These are phyloP conservation scores for Thelephora ganbajun DNA, from an alignment of 768 basidiomycete species.

Conservation along the genomic window DNA sequence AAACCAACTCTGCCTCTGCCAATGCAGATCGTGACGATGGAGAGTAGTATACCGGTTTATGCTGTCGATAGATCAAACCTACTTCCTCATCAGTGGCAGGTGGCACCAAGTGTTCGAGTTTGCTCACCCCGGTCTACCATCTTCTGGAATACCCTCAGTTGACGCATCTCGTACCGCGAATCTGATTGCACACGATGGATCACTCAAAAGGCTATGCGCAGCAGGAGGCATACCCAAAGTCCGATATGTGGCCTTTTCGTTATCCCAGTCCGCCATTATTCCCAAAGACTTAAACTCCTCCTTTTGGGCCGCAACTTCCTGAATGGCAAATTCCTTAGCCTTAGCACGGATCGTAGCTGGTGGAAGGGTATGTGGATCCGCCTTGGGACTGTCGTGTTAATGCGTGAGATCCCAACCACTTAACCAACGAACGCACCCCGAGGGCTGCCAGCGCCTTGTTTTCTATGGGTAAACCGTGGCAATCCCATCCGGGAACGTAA, in stretches of 20 bases:
- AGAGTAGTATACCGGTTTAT: conserved; percentile 88
- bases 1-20: conserved; percentile 88
- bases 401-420: background rate
- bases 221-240: conserved; percentile 52
- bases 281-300: conserved; percentile 70
- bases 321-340: conserved; percentile 58
- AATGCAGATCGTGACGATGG: conserved; percentile 89
- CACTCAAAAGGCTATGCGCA: background rate
- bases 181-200: conserved; percentile 30
- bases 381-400: conserved; percentile 18
- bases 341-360: conserved; percentile 50
- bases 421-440: conserved; percentile 30
- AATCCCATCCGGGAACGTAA: conserved; percentile 95
- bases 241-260: conserved; percentile 53
- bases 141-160: conserved; percentile 68
- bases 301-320: conserved; percentile 64
- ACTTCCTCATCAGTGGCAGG: background rate
- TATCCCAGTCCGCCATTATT: conserved; percentile 85
- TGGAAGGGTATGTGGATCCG: conserved; percentile 41
- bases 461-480: conserved; percentile 94
- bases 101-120: background rate
- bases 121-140: conserved; percentile 74
- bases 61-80: conserved; percentile 77
- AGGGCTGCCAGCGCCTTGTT: conserved; percentile 79
- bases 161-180: conserved; percentile 75